phyloP scores from a whole-genome alignment of 495 filamentous ascomycete species.

The Eremomyces bilateralis region DNA sequence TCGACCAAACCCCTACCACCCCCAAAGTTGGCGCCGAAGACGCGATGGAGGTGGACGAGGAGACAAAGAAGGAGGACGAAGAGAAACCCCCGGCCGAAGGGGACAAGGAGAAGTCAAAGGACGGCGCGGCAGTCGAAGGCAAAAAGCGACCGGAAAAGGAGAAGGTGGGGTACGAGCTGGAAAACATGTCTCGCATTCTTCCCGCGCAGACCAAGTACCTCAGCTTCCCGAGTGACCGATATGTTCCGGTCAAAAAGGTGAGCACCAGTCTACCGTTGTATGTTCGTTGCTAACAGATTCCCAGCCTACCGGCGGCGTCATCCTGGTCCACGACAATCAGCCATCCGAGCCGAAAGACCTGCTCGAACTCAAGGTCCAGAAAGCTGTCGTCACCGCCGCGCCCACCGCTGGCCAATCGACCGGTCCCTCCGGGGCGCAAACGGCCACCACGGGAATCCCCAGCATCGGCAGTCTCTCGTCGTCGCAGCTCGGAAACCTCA shows the following conservation, averaged over 20 bases:
- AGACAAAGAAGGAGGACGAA: constrained; percentile 32
- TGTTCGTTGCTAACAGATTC: constrained; percentile 25
- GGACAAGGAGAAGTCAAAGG: constrained; percentile 25
- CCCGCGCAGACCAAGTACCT: constrained; percentile 90
- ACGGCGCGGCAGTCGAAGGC: constrained; percentile 25
- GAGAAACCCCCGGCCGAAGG: constrained; percentile 34
- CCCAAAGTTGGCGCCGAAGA: constrained; percentile 30
- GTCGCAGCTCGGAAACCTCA: too few relatives aligned
- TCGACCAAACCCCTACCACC: constrained; percentile 58
- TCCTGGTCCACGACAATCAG: constrained; percentile 70
- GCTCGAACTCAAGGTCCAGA: constrained; percentile 73
- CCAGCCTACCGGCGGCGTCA: constrained; percentile 82
- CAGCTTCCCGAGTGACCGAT: constrained; percentile 63
- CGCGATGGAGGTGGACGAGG: constrained; percentile 85
- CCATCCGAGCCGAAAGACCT: constrained; percentile 56
- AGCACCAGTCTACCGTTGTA: constrained; percentile 18
- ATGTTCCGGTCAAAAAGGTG: constrained; percentile 92
- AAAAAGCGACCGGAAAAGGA: constrained; percentile 90
- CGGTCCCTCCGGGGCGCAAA: constrained; percentile 21
- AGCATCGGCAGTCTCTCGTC: constrained; percentile 1
- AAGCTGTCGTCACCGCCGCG: constrained; percentile 30
- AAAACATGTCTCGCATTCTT: constrained; percentile 91
- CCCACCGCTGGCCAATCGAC: constrained; percentile 18
- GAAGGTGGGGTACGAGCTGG: constrained; percentile 84
- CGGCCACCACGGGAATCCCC: constrained; percentile 1